Conservation (phyloP, 495 filamentous ascomycete genomes). For the Hyaloscypha variabilis region DNA sequence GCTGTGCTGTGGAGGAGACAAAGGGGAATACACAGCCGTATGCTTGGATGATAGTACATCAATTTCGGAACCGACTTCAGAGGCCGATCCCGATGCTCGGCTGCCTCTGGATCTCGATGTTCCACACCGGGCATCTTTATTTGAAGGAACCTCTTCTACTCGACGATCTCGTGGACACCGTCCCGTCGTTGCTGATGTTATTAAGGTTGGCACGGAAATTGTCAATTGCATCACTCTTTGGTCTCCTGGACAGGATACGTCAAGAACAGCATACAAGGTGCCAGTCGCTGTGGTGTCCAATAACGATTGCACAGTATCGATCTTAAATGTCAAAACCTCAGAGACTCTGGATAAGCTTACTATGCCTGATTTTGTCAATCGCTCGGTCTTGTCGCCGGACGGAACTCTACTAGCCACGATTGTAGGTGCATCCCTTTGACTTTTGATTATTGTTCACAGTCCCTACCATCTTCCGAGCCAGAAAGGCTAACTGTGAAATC, state of each 20-base stretch:
- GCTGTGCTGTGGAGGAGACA: constrained; percentile 86
- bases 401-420: constrained; percentile 79
- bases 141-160: not conserved
- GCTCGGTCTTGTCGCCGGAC: constrained; percentile 88
- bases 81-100: constrained; percentile 60
- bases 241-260: constrained; percentile 40
- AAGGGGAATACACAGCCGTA: constrained; percentile 84
- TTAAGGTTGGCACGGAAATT: constrained; percentile 43
- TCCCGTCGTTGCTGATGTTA: not conserved
- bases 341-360: constrained; percentile 62
- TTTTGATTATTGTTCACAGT: not conserved
- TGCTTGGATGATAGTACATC: constrained; percentile 15
- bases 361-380: constrained; percentile 84
- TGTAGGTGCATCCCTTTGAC: constrained; percentile 39
- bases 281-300: constrained; percentile 62
- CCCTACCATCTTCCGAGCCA: not conserved
- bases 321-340: constrained; percentile 64
- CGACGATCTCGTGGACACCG: constrained; percentile 22
- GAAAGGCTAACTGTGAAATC: not conserved
- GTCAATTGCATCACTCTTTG: constrained; percentile 61
- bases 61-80: constrained; percentile 16
- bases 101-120: constrained; percentile 59
- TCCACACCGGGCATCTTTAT: constrained; percentile 25
- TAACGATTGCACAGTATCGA: constrained; percentile 84
- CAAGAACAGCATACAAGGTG: constrained; percentile 39